phyloP scores from a whole-genome alignment of 139 green algal genomes.

The Chlamydomonas sp. region DNA sequence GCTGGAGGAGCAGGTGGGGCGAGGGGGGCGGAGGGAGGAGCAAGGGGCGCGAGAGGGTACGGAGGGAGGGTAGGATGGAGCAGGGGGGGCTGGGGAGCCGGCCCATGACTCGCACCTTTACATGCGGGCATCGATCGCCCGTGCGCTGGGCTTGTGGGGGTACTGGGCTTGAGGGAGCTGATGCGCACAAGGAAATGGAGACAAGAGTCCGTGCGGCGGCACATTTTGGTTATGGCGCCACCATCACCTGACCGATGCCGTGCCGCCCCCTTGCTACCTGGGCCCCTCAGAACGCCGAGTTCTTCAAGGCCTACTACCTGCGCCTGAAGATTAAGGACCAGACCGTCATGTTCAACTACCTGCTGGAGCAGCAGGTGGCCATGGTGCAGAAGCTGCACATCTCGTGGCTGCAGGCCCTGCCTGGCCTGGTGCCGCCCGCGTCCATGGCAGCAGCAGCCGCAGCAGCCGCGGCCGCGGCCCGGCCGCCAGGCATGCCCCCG shows the following conservation, averaged over 20 bases:
- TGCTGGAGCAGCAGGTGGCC: slow-evolving; percentile 87
- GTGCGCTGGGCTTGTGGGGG: too few relatives aligned
- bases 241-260: too few relatives aligned
- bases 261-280: too few relatives aligned
- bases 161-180: too few relatives aligned
- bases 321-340: slow-evolving; percentile 86
- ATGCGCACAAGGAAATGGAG: too few relatives aligned
- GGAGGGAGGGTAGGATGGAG: too few relatives aligned
- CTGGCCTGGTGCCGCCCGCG: slow-evolving; percentile 19
- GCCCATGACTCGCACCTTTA: too few relatives aligned
- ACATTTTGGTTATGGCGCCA: too few relatives aligned
- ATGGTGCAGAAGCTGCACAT: slow-evolving; percentile 67
- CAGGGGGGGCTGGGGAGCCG: too few relatives aligned
- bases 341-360: slow-evolving; percentile 94
- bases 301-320: slow-evolving; percentile 91
- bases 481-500: slow-evolving; percentile 3
- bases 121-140: too few relatives aligned
- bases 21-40: neutral
- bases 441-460: slow-evolving; percentile 19
- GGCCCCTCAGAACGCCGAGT: slow-evolving; percentile 81
- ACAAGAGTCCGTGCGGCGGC: too few relatives aligned
- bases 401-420: slow-evolving; percentile 51
- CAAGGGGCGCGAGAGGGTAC: neutral
- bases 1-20: slow-evolving; percentile 83
- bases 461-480: neutral